Base-by-base conservation (phyloP, 331 rosid genomes). In the Acacia concinna region DNA sequence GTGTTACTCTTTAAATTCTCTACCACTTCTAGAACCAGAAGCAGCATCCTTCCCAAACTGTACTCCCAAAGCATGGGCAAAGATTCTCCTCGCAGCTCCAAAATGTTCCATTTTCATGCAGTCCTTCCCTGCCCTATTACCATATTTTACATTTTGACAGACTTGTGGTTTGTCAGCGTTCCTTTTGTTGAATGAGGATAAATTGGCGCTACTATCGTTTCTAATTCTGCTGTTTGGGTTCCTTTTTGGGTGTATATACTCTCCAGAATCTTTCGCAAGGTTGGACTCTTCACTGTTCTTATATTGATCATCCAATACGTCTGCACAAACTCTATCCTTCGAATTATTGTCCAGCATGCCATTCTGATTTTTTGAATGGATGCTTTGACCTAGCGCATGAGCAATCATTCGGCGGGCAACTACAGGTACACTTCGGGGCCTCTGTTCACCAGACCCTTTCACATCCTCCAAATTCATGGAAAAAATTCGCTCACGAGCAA, bases 341-440 rank as follows among this genome's bases (percentile, higher is more conserved):
- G 56, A 71, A 64, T 79, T 62, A 66, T 76, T 81, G 77, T 59
- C 74, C 27, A 54, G 71, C 68, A 84, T 66, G n/a, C 67, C 83
- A 81, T 56, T 82, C 78, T 76, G 90, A 84, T 77, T 76, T 51
- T 75, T 64, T 32, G 89, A 79, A 68, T 77, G 87, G 78, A 93
- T 87, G 87, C 89, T 90, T 83, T 91, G 93, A 38, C 99, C 99
- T 44, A 96, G 82, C 31, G 99, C 99, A 85, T 93, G 99, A 1
- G 98, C 96, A 83, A 96, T 96, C 99, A 96, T 96, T 72, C 99
- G 84, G 54, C 91, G 99, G 62, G 99, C 99, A 64, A 93, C 99
- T 74, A 85, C 93, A 13, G 98, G 98, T 71, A 71, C 88, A 62
- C 67, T 84, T 14, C 97, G 96, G 51, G 97, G 98, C 85, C 82